These are phyloP conservation scores for Clavispora vitiphila DNA, from an alignment of 805 yeast genomes.

Conservation along the genomic window DNA sequence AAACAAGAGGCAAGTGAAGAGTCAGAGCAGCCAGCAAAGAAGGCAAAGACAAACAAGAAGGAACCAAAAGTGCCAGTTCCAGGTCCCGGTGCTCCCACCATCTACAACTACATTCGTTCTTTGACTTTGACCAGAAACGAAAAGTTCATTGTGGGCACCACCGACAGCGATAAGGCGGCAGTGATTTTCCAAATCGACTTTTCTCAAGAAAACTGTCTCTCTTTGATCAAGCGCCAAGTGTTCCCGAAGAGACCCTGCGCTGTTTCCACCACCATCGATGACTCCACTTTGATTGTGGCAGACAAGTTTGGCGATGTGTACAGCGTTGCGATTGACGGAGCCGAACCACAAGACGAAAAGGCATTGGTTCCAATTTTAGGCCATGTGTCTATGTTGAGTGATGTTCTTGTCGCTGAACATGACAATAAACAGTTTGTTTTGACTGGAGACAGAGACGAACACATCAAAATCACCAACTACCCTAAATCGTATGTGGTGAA, in stretches of 20 bases:
- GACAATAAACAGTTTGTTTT: slow-evolving; percentile 51
- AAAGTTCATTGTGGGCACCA: slow-evolving; percentile 55
- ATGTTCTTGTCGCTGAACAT: slow-evolving; percentile 43
- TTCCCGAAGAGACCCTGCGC: slow-evolving; percentile 94
- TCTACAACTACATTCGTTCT: slow-evolving; percentile 63
- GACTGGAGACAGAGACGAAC: slow-evolving; percentile 94
- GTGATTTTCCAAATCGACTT: slow-evolving; percentile 49
- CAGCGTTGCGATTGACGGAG: slow-evolving; percentile 41
- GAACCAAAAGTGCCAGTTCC: slow-evolving; percentile 15
- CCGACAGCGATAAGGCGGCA: slow-evolving; percentile 81
- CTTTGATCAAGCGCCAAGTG: slow-evolving; percentile 60
- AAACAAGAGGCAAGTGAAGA: slow-evolving; percentile 16
- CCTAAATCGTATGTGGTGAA: slow-evolving; percentile 78
- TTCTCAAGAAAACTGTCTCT: slow-evolving; percentile 39
- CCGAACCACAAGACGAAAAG: slow-evolving; percentile 38
- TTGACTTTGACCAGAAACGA: slow-evolving; percentile 50
- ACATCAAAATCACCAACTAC: slow-evolving; percentile 74
- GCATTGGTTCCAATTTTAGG: slow-evolving; percentile 70
- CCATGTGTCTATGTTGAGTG: slow-evolving; percentile 96
- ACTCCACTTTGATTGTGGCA: slow-evolving; percentile 57
- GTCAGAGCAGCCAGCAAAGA: slow-evolving; percentile 7
- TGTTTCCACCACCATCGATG: slow-evolving; percentile 52
- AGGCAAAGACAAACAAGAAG: slow-evolving; percentile 12
- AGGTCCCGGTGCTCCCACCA: slow-evolving; percentile 62
- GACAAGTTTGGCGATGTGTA: slow-evolving; percentile 98